A percentile compares a stretch with the other conserved stretches of the same genome.
These are phyloP conservation scores for Pythium coloratum DNA, from an alignment of 352 stramenopile genomes.

Conservation along the genomic window DNA sequence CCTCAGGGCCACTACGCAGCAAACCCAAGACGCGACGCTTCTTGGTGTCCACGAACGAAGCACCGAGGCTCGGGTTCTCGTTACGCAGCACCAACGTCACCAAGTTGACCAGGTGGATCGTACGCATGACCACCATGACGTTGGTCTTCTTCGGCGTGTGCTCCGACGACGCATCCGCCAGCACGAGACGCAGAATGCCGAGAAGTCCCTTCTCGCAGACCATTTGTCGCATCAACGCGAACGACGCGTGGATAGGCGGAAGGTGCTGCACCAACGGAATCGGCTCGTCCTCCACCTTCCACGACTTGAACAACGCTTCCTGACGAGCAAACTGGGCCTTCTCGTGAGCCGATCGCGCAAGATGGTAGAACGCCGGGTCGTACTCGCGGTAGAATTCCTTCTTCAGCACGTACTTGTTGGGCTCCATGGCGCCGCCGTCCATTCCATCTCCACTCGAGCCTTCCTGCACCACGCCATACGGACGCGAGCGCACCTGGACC, in stretches of 20 bases:
- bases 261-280: constrained; percentile 70
- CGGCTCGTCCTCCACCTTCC: constrained; percentile 65
- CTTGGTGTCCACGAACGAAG: constrained; percentile 34
- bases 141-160: constrained; percentile 51
- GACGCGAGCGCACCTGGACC: constrained; percentile 36
- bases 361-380: constrained; percentile 78
- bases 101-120: constrained; percentile 71
- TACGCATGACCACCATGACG: constrained; percentile 63
- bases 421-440: constrained; percentile 57
- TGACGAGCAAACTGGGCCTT: constrained; percentile 78
- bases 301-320: constrained; percentile 81
- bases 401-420: constrained; percentile 76
- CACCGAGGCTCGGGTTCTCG: constrained; percentile 24
- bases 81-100: constrained; percentile 61
- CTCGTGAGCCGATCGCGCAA: constrained; percentile 73
- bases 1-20: constrained; percentile 56
- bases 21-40: constrained; percentile 45
- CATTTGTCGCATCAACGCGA: constrained; percentile 53
- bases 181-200: constrained; percentile 58
- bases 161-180: constrained; percentile 58
- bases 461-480: neutral
- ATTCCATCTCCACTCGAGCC: constrained; percentile 20
- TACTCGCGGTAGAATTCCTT: constrained; percentile 81
- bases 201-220: constrained; percentile 65
- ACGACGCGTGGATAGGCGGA: constrained; percentile 51